Base-by-base conservation (phyloP, 805 yeast species). In the Spathaspora girioi region DNA sequence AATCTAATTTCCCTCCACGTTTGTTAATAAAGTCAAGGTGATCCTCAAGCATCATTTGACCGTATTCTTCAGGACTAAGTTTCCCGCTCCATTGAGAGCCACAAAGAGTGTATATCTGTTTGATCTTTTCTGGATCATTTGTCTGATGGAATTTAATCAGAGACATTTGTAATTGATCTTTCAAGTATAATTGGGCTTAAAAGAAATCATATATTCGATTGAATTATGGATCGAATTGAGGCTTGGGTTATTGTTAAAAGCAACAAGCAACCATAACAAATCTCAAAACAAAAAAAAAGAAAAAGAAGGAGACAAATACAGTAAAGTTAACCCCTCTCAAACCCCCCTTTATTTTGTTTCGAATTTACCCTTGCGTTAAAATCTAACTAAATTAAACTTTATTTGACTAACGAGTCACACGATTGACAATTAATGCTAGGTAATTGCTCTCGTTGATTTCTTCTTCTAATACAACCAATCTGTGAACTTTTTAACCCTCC, bases 41-140 rank as follows among this genome's bases (percentile, higher is more conserved):
- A 15, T 20, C 46, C 17, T 48, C 54, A 29, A 56, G 38, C 46
- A 57, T 56, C 14, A 56, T 44, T 17, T 57, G 56, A 20, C 65
- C 71, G 54, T 63, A 65, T 44, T 65, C 59, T 9, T 59, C 59
- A 2, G 63, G 49, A 18, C 32, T 35, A 18, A 50, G 32, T 18
- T 43, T 47, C 0, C 61, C 59, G 23, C 63, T 52, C 67, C 70
- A 66, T 43, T 65, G 66, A 2, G 56, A 32, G 6, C 64, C 71
- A 38, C 63, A 49, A 18, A 68, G 56, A 1, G 50, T 35, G 41
- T 58, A 66, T 14, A 66, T 45, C 26, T 60, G 56, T 12, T 47
- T 49, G 38, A 69, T 54, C 18, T 58, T 56, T 11, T 51, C 56
- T 9, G 66, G 61, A 41, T 67, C 67, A n/a, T 56, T 56, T 7